Conservation (phyloP, 805 yeast species). For the Starmera dryadoides region DNA sequence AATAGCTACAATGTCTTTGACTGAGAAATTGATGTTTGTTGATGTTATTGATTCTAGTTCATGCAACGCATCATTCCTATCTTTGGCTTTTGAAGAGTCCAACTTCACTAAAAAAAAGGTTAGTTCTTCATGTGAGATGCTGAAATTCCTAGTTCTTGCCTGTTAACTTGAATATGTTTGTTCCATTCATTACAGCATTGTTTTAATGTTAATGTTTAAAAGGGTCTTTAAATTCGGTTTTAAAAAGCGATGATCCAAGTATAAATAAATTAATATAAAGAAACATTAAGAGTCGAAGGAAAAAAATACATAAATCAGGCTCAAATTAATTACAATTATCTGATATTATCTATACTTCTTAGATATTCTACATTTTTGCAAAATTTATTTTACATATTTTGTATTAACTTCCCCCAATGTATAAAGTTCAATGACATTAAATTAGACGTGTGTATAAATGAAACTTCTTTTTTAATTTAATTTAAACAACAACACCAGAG, state of each 20-base stretch:
- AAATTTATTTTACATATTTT: slow-evolving; percentile 1
- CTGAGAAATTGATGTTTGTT: slow-evolving; percentile 16
- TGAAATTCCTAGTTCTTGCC: too few species aligned
- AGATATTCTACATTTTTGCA: not conserved
- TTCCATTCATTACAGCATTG: too few species aligned
- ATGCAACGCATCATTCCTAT: slow-evolving; percentile 44
- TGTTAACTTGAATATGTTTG: too few species aligned
- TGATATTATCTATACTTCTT: too few species aligned
- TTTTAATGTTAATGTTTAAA: too few species aligned
- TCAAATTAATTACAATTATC: too few species aligned
- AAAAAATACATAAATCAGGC: too few species aligned
- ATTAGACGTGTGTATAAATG: slow-evolving; percentile 5
- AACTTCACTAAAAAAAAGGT: slow-evolving; percentile 16
- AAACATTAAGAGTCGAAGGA: too few species aligned
- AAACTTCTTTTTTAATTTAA: slow-evolving; percentile 1
- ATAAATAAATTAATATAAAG: too few species aligned
- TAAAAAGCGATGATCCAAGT: too few species aligned
- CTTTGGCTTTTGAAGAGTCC: slow-evolving; percentile 45
- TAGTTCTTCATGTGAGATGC: too few species aligned
- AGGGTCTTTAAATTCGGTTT: too few species aligned
- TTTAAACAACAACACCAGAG: slow-evolving; percentile 99
- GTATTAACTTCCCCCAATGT: slow-evolving; percentile 8
- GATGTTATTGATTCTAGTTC: slow-evolving; percentile 24
- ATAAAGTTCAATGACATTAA: slow-evolving; percentile 18
- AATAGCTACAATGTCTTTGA: slow-evolving; percentile 16